phyloP scores from a whole-genome alignment of 2,329 filamentous ascomycete species.

The Rhexocercosporidium sp. region DNA sequence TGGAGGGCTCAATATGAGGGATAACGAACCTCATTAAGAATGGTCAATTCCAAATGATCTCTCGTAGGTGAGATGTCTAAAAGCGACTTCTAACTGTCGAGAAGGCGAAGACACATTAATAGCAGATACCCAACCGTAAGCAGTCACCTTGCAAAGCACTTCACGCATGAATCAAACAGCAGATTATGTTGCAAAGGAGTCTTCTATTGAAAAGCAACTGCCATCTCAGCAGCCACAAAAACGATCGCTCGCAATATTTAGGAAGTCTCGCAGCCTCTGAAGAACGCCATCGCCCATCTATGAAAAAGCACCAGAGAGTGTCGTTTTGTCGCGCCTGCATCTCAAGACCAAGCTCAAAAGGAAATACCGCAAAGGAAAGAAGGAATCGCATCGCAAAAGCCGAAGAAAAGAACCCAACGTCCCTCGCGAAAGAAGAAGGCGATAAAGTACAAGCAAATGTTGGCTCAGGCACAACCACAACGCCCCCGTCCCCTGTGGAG shows the following conservation, averaged over 20 bases:
- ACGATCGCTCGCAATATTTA: constrained; percentile 3
- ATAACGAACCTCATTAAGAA: no score
- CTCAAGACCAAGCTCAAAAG: background rate
- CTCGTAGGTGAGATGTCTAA: no score
- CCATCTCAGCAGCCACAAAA: constrained; percentile 8
- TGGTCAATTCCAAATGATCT: no score
- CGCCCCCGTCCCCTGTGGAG: no score
- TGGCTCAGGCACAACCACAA: background rate
- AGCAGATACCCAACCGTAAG: no score
- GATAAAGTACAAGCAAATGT: constrained; percentile 11
- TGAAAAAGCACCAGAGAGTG: background rate
- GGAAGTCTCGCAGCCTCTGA: constrained; percentile 16
- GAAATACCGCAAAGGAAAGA: background rate
- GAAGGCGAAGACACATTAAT: background rate
- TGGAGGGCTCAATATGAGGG: no score
- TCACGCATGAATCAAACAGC: background rate
- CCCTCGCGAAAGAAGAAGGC: constrained; percentile 5
- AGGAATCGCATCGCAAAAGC: background rate
- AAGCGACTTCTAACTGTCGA: no score
- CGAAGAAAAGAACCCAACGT: constrained; percentile 15
- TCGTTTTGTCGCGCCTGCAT: background rate
- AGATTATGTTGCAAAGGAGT: background rate
- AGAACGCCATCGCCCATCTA: constrained; percentile 15
- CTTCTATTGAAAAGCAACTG: constrained; percentile 6
- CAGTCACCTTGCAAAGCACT: background rate